Conservation (phyloP, 768 basidiomycete genomes). For the Piloderma croceum region DNA sequence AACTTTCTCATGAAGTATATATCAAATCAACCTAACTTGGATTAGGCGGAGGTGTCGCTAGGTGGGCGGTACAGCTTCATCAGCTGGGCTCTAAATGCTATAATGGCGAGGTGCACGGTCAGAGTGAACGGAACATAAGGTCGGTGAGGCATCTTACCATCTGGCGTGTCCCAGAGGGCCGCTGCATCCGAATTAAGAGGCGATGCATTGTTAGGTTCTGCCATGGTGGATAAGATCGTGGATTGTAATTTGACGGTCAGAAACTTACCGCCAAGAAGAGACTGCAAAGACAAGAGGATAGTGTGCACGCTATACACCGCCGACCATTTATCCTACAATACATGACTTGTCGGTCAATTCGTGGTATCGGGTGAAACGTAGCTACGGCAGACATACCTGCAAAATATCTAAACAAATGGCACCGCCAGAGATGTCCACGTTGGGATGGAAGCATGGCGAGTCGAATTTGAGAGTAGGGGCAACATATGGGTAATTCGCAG, state of each 20-base stretch:
- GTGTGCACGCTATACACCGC: constrained; percentile 91
- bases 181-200: constrained; percentile 87
- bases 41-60: constrained; percentile 30
- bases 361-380: background rate
- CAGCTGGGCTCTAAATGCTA: constrained; percentile 69
- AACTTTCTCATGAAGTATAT: background rate
- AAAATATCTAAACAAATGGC: constrained; percentile 86
- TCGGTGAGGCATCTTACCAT: constrained; percentile 37
- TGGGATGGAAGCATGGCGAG: constrained; percentile 87
- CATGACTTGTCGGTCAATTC: constrained; percentile 6
- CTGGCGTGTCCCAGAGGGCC: constrained; percentile 68
- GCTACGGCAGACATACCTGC: constrained; percentile 47
- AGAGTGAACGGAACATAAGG: constrained; percentile 4
- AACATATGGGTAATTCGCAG: constrained; percentile 83
- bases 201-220: constrained; percentile 91
- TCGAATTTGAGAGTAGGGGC: constrained; percentile 84
- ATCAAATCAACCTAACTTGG: background rate
- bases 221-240: background rate
- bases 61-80: constrained; percentile 66
- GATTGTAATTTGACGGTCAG: background rate
- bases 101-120: constrained; percentile 5
- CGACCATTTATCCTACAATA: constrained; percentile 79
- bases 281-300: constrained; percentile 82
- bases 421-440: constrained; percentile 74
- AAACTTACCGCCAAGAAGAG: constrained; percentile 75